Evolutionary conservation across 1,139 yeast genomes (phyloP), one percentile per base, ranked within the genome.

Genomic region (Diutina scorzettiae): DNA sequence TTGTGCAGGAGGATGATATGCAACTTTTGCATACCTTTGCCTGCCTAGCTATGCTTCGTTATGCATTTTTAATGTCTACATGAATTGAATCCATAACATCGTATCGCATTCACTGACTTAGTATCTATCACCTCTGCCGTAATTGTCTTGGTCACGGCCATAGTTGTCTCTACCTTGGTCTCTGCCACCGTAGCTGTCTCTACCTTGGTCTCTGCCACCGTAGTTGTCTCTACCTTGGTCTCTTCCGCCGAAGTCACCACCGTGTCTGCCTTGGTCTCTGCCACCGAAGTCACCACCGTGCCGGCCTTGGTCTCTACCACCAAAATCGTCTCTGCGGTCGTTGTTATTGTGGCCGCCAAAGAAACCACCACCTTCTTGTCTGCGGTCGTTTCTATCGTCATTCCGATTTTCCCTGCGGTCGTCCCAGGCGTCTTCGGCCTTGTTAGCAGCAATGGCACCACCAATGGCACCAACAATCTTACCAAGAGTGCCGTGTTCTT

Each of bases 391-490:
- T 12, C 28, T 19, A 4, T 23, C 39, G 9, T 31, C 21, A 8
- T 17, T 19, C 14, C 24, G 21, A 4, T 19, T 7, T 17, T 34
- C 39, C 8, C 28, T 21, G 20, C 39, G 39, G 28, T 34, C 39
- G 21, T 34, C 39, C 39, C 39, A 34, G n/a, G 39, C 39, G 55
- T 76, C 66, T 52, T 72, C 78, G 39, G 68, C 51, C 60, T 75
- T 69, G 62, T 73, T 70, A 43, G 78, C 82, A 41, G 70, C 69
- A 49, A 74, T 51, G 27, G 81, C 82, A 53, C 84, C 82, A 33
- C 69, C 73, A 52, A 78, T 51, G 32, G 77, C 81, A 55, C 84
- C 84, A 19, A 69, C 70, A 45, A 76, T 59, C 42, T 73, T 69
- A 43, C 78, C 78, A 32, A 76, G 52, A 17, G 66, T 69, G 17